phyloP scores from a whole-genome alignment of 2,329 filamentous ascomycete genomes.

The Colletotrichum limetticola region DNA sequence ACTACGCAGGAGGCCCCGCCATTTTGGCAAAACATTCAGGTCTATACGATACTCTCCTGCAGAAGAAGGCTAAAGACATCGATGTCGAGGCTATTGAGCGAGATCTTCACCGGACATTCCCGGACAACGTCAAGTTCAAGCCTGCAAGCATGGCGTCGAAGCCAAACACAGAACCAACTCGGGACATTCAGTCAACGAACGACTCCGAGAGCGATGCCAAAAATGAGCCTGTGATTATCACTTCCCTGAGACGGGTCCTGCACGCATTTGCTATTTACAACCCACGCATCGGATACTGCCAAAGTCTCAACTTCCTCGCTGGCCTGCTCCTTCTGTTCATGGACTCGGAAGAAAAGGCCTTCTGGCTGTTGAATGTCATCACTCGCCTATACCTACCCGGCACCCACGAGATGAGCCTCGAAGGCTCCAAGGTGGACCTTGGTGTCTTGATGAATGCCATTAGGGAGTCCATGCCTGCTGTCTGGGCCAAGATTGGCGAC shows the following conservation, averaged over 20 bases:
- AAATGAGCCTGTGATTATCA: conserved; percentile 81
- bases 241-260: conserved; percentile 84
- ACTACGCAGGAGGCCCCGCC: conserved; percentile 88
- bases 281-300: conserved; percentile 92
- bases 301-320: conserved; percentile 94
- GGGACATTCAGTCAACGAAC: conserved; percentile 31
- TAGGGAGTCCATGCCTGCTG: conserved; percentile 81
- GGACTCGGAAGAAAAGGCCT: conserved; percentile 87
- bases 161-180: conserved; percentile 34
- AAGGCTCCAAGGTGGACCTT: conserved; percentile 93
- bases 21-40: conserved; percentile 81
- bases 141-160: conserved; percentile 57
- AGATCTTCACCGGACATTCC: conserved; percentile 92
- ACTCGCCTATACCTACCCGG: conserved; percentile 89
- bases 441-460: conserved; percentile 91
- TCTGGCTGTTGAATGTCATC: conserved; percentile 93
- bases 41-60: conserved; percentile 78
- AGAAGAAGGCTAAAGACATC: conserved; percentile 71
- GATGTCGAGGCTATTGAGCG: conserved; percentile 93
- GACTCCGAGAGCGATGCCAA: conserved; percentile 38
- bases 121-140: conserved; percentile 92
- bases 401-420: conserved; percentile 89
- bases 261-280: conserved; percentile 93
- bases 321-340: conserved; percentile 91
- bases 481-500: conserved; percentile 89